Base-by-base conservation (phyloP, 306 rosid genomes). In the Geum urbanum region DNA sequence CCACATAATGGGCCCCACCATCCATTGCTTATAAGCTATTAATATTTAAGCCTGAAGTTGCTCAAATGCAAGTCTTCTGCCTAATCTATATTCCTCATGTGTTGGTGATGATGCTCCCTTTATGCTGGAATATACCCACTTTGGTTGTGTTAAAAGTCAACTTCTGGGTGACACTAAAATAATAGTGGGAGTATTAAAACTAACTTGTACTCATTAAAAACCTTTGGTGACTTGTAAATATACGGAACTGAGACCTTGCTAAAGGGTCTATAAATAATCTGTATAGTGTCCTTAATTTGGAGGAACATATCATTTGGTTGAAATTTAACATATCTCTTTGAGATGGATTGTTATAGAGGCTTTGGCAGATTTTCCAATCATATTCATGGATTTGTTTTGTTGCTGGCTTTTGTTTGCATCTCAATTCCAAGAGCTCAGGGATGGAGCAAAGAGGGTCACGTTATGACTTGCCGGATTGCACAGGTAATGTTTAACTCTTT, bases 371-470 rank as follows among this genome's bases (percentile, higher is more conserved):
- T 69, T 47, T 37, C 62, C 47, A 9, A 27, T 37, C 3, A 14
- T 57, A 24, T 39, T 41, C 69, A 61, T 70, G 81, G 76, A 65
- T 72, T 77, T 64, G 35, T 85, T 61, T 65, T 81, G 80, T 47
- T 88, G 35, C 62, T 84, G 15, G 44, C 77, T 71, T 78, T 77
- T 71, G 67, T 62, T 70, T 81, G 86, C 69, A 72, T 68, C 7
- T 39, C n/a, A 2, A 51, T 79, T 9, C 92, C 91, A 10, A 69
- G 50, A 24, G 74, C 82, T 27, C 74, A 48, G 9, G 96, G 84
- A 11, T 92, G 98, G 97, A 92, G 98, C 81, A 90, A 92, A 80
- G 98, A 90, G 84, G 96, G 96, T 60, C 97, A 88, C 68, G 70
- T 74, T 5, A 83, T 88, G 91, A 92, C 97, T 7, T 92, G 98